Evolutionary conservation across 208 protist species (phyloP), one percentile per base, ranked within the genome.

Genomic region (Leishmania turanica): DNA sequence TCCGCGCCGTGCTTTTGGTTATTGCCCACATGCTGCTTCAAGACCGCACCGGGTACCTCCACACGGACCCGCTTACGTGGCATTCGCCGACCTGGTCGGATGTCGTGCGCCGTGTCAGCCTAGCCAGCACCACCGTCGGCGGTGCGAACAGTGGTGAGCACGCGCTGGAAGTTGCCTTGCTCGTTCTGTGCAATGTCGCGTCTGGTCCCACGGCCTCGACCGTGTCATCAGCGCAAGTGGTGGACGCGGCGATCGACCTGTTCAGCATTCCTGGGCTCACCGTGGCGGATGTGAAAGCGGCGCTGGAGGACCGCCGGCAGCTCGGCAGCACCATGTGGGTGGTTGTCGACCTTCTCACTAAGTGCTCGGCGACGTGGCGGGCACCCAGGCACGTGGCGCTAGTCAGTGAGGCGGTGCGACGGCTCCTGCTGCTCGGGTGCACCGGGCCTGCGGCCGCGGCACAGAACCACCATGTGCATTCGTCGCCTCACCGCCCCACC

Each of bases 21-120:
- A 85, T 94, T 62, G 90, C 84, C 11, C 84, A 91, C 81, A 74
- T 80, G 27, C 72, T 94, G 31, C 75, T 86, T 45, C 73, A 80
- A 34, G 80, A 83, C 42, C 64, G 81, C 45, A 56, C 31, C 47
- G 75, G 77, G 19, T 69, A 88, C 72, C 62, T 78, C 6, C 64
- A 84, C 56, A 69, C 73, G 0, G 74, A 79, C 45, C 56, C 73
- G 40, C 40, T 85, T 78, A 54, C 85, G 75, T 94, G 93, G 90
- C 80, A 86, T 49, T 84, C 90, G n/a, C 72, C 81, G 24, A 75
- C 71, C 24, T 97, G 94, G 94, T 79, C 88, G 40, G 88, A 93
- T 19, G 87, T 84, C 3, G 77, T 94, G 17, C 89, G 89, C n/a
- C 88, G 89, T 9, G 90, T 95, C 27, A 88, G 89, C 68, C 70